phyloP scores from a whole-genome alignment of 306 rosid genomes.

The Trichosanthes truncata region DNA sequence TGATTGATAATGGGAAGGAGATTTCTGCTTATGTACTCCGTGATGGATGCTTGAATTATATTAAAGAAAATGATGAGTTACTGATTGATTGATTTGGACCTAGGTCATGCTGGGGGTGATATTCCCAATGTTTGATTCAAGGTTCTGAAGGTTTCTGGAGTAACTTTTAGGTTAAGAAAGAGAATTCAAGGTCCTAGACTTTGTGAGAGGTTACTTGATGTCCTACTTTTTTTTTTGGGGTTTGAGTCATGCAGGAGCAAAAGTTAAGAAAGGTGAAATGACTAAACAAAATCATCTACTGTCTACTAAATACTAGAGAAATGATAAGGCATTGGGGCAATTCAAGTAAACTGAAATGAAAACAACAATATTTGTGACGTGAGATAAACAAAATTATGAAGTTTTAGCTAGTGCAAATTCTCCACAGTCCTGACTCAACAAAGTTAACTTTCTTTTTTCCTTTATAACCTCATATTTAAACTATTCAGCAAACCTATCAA shows the following conservation, averaged over 20 bases:
- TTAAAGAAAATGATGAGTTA: conserved; percentile 19
- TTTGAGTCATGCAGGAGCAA: background rate
- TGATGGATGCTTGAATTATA: conserved; percentile 21
- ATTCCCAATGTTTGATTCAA: conserved; percentile 20
- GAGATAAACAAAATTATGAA: background rate
- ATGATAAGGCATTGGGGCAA: background rate
- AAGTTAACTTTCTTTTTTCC: background rate
- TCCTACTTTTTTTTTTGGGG: background rate
- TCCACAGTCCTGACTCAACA: background rate
- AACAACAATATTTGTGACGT: background rate
- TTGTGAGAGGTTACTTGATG: background rate
- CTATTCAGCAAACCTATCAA: background rate
- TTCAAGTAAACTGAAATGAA: background rate
- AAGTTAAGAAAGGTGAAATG: background rate
- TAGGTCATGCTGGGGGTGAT: conserved; percentile 16
- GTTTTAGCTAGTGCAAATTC: background rate
- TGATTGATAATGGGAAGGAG: conserved; percentile 21
- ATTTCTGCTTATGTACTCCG: conserved; percentile 16
- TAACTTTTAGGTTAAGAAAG: conserved; percentile 17
- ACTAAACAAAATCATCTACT: background rate
- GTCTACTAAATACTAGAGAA: background rate
- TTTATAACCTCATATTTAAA: background rate
- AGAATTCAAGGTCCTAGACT: conserved; percentile 17
- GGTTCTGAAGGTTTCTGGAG: conserved; percentile 19
- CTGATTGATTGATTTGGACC: conserved; percentile 22